These are phyloP conservation scores for Talaromyces wortmannii DNA, from an alignment of 495 filamentous ascomycete genomes.

Conservation along the genomic window DNA sequence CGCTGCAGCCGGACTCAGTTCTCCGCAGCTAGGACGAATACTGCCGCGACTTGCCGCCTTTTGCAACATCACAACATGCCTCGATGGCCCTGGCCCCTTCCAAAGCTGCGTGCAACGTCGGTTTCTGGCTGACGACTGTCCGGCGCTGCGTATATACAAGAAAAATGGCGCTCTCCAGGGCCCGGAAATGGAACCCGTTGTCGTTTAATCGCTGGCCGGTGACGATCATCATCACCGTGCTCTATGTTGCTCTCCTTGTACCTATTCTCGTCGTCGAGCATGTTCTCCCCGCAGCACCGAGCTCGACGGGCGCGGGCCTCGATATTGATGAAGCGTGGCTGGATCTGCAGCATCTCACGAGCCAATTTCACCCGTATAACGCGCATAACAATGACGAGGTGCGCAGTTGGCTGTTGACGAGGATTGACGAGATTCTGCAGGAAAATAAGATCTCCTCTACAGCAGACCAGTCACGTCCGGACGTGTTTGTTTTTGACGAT, in stretches of 20 bases:
- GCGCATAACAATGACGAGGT: constrained; percentile 74
- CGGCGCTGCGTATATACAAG: no score
- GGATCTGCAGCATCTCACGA: constrained; percentile 71
- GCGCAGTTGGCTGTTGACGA: constrained; percentile 64
- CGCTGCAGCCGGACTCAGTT: no score
- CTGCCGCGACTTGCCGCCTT: no score
- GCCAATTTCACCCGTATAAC: constrained; percentile 82
- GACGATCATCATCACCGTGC: constrained; percentile 60
- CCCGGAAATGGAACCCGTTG: constrained; percentile 41
- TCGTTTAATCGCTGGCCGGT: constrained; percentile 62
- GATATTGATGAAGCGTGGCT: constrained; percentile 81
- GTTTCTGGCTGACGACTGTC: background rate
- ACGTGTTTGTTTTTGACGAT: constrained; percentile 71
- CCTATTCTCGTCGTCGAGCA: constrained; percentile 69
- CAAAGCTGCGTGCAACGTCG: background rate
- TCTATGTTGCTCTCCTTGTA: constrained; percentile 64
- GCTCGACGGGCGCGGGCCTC: constrained; percentile 51
- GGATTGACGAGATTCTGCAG: constrained; percentile 62
- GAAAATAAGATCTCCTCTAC: constrained; percentile 34
- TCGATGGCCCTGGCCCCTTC: background rate
- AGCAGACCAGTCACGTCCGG: constrained; percentile 20
- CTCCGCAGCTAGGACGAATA: no score
- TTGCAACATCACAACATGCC: no score
- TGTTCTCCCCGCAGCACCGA: constrained; percentile 63
- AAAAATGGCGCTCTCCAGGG: background rate